These are phyloP conservation scores for Coprinopsis strossmayeri DNA, from an alignment of 768 basidiomycete genomes.

Conservation along the genomic window DNA sequence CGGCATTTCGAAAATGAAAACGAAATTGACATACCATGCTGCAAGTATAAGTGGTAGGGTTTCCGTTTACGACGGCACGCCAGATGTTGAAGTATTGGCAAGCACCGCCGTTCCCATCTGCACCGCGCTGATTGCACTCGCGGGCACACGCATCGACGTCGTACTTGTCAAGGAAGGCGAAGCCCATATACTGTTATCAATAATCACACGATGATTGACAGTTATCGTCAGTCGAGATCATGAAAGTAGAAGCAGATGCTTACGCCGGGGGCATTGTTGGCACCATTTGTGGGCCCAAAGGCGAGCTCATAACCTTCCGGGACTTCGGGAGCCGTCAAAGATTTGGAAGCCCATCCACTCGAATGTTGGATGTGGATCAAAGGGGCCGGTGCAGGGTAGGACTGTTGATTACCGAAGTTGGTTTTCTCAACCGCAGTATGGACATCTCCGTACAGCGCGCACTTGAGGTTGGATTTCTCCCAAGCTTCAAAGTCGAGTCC, in stretches of 20 bases:
- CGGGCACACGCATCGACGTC: conserved; percentile 39
- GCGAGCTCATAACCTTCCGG: conserved; percentile 41
- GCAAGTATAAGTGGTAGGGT: conserved; percentile 44
- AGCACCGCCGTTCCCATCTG: conserved; percentile 34
- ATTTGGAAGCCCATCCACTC: conserved; percentile 31
- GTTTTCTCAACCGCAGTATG: conserved; percentile 38
- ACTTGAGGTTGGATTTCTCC: conserved; percentile 40
- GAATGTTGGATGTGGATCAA: conserved; percentile 38
- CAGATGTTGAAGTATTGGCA: conserved; percentile 51
- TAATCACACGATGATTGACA: too few relatives aligned
- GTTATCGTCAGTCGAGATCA: conserved; percentile 1
- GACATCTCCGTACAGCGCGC: conserved; percentile 37
- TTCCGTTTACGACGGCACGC: conserved; percentile 39
- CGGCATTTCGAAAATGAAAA: not conserved
- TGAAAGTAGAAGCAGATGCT: conserved; percentile 14
- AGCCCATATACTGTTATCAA: conserved; percentile 42
- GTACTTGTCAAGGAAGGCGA: conserved; percentile 40
- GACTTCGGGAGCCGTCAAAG: conserved; percentile 29
- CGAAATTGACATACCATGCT: conserved; percentile 30
- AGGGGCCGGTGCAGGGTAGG: conserved; percentile 25
- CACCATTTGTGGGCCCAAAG: conserved; percentile 38
- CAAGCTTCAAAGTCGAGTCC: conserved; percentile 31
- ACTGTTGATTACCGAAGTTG: conserved; percentile 38
- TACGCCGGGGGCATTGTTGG: conserved; percentile 40
- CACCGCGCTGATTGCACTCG: conserved; percentile 36